Evolutionary conservation across 768 basidiomycete species (phyloP).

Genomic region (Boletellus sp.): DNA sequence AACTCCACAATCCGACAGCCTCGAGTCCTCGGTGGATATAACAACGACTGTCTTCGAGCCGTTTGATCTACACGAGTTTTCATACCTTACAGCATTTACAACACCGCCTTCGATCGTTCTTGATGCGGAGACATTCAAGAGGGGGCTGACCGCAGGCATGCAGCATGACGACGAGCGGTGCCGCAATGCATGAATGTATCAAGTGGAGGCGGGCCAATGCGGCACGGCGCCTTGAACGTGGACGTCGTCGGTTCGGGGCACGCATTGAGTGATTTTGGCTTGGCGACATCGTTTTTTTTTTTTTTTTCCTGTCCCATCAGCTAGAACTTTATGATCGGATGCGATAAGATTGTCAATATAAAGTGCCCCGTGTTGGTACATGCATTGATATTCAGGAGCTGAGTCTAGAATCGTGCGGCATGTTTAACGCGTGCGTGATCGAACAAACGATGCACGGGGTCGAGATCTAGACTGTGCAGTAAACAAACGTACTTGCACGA

Average conservation of each 20-base stretch:
- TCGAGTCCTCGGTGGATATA: too few relatives aligned
- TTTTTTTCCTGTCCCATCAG: background rate
- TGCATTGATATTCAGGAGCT: background rate
- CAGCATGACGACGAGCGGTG: conserved; percentile 7
- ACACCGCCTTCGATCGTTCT: conserved; percentile 24
- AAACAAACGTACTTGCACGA: conserved; percentile 21
- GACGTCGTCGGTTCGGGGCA: background rate
- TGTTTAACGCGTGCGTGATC: conserved; percentile 22
- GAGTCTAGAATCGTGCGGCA: conserved; percentile 12
- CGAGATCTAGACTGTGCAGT: background rate
- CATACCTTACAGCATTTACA: conserved; percentile 29
- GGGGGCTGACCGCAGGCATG: conserved; percentile 13
- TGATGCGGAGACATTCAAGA: conserved; percentile 9
- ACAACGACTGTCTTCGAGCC: conserved; percentile 10
- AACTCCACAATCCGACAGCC: too few relatives aligned
- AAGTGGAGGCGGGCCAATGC: conserved; percentile 11
- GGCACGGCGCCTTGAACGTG: background rate
- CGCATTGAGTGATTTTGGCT: conserved; percentile 4
- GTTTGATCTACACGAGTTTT: conserved; percentile 30
- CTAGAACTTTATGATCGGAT: conserved; percentile 23
- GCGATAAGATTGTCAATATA: conserved; percentile 19
- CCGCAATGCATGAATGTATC: conserved; percentile 3
- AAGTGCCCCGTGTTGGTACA: background rate
- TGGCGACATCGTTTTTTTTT: conserved; percentile 8
- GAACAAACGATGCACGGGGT: background rate